These are phyloP conservation scores for Tylopilus orsonianus DNA, from an alignment of 1,284 basidiomycete species.

Conservation along the genomic window DNA sequence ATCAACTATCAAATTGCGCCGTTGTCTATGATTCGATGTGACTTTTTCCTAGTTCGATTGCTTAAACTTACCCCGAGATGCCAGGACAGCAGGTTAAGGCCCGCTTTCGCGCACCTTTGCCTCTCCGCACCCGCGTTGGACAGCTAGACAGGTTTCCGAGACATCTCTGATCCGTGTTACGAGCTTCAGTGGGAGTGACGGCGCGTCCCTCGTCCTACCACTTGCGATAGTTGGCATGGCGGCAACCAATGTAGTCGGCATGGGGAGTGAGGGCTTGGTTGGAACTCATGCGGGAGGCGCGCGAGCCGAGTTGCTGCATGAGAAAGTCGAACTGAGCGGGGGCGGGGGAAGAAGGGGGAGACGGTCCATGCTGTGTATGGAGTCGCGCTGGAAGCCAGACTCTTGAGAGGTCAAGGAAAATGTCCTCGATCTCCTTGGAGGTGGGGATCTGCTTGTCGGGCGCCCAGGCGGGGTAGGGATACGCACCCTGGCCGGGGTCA, in stretches of 20 bases:
- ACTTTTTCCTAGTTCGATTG: too few species aligned
- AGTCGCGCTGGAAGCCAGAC: slow-evolving; percentile 97
- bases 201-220: too few species aligned
- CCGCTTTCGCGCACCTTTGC: too few species aligned
- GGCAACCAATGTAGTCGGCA: slow-evolving; percentile 98
- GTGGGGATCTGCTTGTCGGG: slow-evolving; percentile 93
- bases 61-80: too few species aligned
- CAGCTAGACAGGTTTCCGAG: too few species aligned
- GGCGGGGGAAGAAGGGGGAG: neutral
- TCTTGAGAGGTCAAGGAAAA: slow-evolving; percentile 98
- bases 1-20: too few species aligned
- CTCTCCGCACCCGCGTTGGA: too few species aligned
- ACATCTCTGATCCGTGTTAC: too few species aligned
- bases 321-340: slow-evolving; percentile 85
- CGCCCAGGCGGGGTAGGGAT: slow-evolving; percentile 95
- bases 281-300: slow-evolving; percentile 98
- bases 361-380: slow-evolving; percentile 85
- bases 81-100: too few species aligned
- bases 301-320: slow-evolving; percentile 96
- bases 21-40: too few species aligned
- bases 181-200: too few species aligned
- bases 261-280: slow-evolving; percentile 96
- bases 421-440: slow-evolving; percentile 98
- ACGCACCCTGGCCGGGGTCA: slow-evolving; percentile 57
- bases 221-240: slow-evolving; percentile 95